phyloP scores from a whole-genome alignment of 2,329 filamentous ascomycete species.

The Claviceps pazoutovae region DNA sequence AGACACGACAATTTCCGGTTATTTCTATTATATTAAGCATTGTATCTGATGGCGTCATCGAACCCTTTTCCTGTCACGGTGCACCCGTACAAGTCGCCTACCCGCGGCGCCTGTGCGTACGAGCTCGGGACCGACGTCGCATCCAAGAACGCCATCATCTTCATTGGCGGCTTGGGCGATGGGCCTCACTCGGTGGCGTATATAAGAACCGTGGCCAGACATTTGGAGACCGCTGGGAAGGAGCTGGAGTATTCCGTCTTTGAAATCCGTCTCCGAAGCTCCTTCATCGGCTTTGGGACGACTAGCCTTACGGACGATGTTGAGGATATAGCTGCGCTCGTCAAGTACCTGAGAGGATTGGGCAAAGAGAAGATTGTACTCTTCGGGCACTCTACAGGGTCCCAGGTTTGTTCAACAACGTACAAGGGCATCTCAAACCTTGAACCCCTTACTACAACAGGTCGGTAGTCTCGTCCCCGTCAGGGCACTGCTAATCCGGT shows the following conservation, averaged over 20 bases:
- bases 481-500: neutral
- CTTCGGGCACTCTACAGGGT: slow-evolving; percentile 45
- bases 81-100: slow-evolving; percentile 31
- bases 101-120: slow-evolving; percentile 29
- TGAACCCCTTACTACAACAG: neutral
- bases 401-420: slow-evolving; percentile 28
- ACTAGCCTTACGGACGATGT: slow-evolving; percentile 37
- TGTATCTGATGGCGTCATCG: slow-evolving; percentile 10
- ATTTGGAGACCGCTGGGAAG: slow-evolving; percentile 21
- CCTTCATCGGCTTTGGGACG: slow-evolving; percentile 38
- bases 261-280: slow-evolving; percentile 41
- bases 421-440: neutral
- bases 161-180: slow-evolving; percentile 57
- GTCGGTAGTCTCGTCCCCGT: neutral
- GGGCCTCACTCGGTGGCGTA: slow-evolving; percentile 53
- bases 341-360: slow-evolving; percentile 37
- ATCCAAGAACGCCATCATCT: slow-evolving; percentile 47
- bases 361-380: slow-evolving; percentile 38
- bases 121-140: slow-evolving; percentile 25
- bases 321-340: slow-evolving; percentile 36
- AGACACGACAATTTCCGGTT: neutral
- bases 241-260: slow-evolving; percentile 38
- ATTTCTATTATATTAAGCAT: neutral
- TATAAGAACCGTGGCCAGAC: slow-evolving; percentile 30
- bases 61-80: slow-evolving; percentile 29